Evolutionary conservation across 2,329 filamentous ascomycete species (phyloP).

Genomic region (Laburnicola sp.): DNA sequence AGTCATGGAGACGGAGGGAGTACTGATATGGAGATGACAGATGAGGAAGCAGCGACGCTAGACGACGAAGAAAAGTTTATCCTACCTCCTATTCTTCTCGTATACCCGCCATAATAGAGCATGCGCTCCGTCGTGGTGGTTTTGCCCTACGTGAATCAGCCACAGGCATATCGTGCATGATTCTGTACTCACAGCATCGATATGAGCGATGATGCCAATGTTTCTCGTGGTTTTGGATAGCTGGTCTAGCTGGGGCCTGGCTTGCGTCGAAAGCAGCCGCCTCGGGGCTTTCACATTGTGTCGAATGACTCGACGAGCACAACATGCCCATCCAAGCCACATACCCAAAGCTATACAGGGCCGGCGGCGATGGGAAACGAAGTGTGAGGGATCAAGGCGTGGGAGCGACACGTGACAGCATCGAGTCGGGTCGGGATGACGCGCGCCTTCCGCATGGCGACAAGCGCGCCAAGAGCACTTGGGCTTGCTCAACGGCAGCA

Average conservation of each 20-base stretch:
- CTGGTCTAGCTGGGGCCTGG: conserved; percentile 23
- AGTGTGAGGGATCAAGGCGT: background rate
- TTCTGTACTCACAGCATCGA: conserved; percentile 74
- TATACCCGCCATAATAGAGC: conserved; percentile 94
- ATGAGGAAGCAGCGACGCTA: background rate
- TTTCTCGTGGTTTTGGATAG: conserved; percentile 79
- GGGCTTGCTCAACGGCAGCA: conserved; percentile 12
- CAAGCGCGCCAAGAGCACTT: conserved; percentile 29
- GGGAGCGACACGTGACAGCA: conserved; percentile 10
- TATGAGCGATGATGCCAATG: conserved; percentile 98
- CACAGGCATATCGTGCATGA: background rate
- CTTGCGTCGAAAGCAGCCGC: conserved; percentile 35
- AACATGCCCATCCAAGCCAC: conserved; percentile 39
- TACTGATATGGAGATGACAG: background rate
- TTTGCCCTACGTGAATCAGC: conserved; percentile 65
- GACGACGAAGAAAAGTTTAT: background rate
- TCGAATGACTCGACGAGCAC: conserved; percentile 39
- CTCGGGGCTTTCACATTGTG: conserved; percentile 35
- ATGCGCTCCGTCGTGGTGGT: conserved; percentile 98
- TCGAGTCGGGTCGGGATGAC: conserved; percentile 10
- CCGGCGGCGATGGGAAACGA: conserved; percentile 1
- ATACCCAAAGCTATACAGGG: conserved; percentile 32
- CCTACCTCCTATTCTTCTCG: conserved; percentile 74
- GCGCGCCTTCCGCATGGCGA: conserved; percentile 33
- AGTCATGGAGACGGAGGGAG: too few species aligned